phyloP scores from a whole-genome alignment of 805 yeast genomes.

The Candida berthetii region DNA sequence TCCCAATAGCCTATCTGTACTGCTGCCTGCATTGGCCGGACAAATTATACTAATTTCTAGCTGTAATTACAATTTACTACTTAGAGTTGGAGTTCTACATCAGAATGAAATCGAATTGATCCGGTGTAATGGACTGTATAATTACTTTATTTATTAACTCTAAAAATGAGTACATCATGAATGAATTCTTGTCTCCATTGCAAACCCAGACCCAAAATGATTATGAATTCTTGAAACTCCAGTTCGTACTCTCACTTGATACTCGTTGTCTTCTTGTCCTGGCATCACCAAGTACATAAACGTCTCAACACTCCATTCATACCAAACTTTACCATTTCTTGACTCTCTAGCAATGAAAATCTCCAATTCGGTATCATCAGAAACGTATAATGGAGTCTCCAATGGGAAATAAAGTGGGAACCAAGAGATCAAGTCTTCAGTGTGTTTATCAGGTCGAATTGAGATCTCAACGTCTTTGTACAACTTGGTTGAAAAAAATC shows the following conservation, averaged over 20 bases:
- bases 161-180: too few relatives aligned
- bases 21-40: not conserved
- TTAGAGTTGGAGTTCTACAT: too few relatives aligned
- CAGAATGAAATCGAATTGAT: too few relatives aligned
- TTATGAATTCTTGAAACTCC: constrained; percentile 34
- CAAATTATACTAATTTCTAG: too few relatives aligned
- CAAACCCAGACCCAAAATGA: constrained; percentile 23
- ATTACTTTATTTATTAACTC: too few relatives aligned
- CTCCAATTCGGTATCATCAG: constrained; percentile 50
- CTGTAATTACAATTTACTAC: too few relatives aligned
- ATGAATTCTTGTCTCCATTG: not conserved
- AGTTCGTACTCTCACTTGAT: constrained; percentile 30
- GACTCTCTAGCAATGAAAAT: constrained; percentile 43
- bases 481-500: constrained; percentile 68
- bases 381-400: constrained; percentile 41
- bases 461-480: constrained; percentile 52
- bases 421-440: constrained; percentile 55
- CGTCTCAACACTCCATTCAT: constrained; percentile 58
- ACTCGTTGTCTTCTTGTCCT: constrained; percentile 10
- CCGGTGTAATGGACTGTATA: too few relatives aligned
- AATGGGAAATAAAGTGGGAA: constrained; percentile 63
- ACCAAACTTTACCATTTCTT: constrained; percentile 46
- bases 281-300: constrained; percentile 36
- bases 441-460: constrained; percentile 36
- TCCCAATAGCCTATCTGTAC: too few relatives aligned